Conservation (phyloP, 495 filamentous ascomycete species). For the Daldinia decipiens region DNA sequence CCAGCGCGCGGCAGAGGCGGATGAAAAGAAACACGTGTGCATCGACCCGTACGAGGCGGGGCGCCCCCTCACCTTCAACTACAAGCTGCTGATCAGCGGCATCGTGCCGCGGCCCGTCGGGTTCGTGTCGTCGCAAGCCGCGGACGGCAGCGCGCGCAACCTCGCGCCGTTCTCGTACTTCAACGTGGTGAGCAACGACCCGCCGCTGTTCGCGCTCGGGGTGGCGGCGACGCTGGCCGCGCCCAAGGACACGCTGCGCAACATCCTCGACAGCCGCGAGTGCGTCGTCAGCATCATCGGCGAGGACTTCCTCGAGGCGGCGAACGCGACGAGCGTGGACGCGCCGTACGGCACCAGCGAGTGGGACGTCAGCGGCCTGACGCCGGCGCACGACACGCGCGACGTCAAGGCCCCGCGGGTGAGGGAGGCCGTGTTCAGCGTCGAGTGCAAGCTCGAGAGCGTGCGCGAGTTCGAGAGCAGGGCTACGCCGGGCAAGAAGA, state of each 20-base stretch:
- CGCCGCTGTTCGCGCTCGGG: constrained; percentile 87
- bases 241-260: constrained; percentile 80
- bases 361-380: constrained; percentile 82
- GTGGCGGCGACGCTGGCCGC: constrained; percentile 64
- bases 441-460: constrained; percentile 81
- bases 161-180: constrained; percentile 90
- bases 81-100: constrained; percentile 90
- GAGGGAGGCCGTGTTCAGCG: constrained; percentile 79
- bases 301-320: constrained; percentile 87
- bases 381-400: constrained; percentile 68
- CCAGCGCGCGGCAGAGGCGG: constrained; percentile 50
- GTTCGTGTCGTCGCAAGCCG: constrained; percentile 62
- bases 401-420: constrained; percentile 79
- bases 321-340: constrained; percentile 81
- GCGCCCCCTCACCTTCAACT: constrained; percentile 76
- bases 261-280: constrained; percentile 76
- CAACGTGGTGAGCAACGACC: constrained; percentile 85
- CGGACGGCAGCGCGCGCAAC: constrained; percentile 65
- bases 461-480: constrained; percentile 79
- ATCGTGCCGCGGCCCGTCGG: constrained; percentile 84
- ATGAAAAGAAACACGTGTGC: constrained; percentile 69
- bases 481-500: constrained; percentile 73
- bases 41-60: constrained; percentile 85
- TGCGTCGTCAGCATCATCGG: constrained; percentile 88
- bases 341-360: constrained; percentile 81